Evolutionary conservation across 345 rosid genomes (phyloP).

Genomic region (Syzygium aromaticum): DNA sequence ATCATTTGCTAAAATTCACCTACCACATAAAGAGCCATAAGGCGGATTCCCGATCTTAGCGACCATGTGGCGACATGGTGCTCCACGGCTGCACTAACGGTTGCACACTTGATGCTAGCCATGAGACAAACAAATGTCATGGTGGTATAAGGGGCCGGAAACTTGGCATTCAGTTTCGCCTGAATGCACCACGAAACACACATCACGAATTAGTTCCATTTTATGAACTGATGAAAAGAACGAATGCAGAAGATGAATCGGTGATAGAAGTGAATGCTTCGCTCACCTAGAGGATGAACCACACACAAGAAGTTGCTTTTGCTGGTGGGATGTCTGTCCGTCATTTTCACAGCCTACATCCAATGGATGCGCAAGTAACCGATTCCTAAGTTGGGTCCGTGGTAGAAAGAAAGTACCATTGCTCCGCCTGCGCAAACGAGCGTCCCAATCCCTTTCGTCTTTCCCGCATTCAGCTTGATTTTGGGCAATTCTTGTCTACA

Average conservation of each 20-base stretch:
- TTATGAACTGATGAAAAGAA: no score
- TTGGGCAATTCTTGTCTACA: background rate
- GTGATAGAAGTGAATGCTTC: background rate
- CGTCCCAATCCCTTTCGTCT: conserved; percentile 73
- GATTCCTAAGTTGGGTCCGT: conserved; percentile 40
- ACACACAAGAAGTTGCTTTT: conserved; percentile 40
- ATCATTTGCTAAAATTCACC: background rate
- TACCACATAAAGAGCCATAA: conserved; percentile 58
- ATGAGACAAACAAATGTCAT: conserved; percentile 56
- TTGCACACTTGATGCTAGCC: conserved; percentile 53
- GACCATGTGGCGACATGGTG: conserved; percentile 52
- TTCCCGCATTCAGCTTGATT: background rate
- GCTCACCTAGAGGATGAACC: conserved; percentile 67
- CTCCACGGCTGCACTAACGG: conserved; percentile 24
- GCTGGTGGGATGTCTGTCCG: conserved; percentile 2
- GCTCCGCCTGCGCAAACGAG: conserved; percentile 68
- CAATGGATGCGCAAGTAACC: conserved; percentile 64
- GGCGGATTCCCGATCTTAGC: conserved; percentile 31
- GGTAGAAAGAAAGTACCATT: conserved; percentile 80
- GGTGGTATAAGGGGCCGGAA: conserved; percentile 70
- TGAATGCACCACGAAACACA: conserved; percentile 3
- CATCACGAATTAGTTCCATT: no score
- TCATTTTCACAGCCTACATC: conserved; percentile 34
- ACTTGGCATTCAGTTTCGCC: conserved; percentile 47
- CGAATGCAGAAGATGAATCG: no score